Conservation (phyloP, 768 basidiomycete genomes). For the Mycena crocata region DNA sequence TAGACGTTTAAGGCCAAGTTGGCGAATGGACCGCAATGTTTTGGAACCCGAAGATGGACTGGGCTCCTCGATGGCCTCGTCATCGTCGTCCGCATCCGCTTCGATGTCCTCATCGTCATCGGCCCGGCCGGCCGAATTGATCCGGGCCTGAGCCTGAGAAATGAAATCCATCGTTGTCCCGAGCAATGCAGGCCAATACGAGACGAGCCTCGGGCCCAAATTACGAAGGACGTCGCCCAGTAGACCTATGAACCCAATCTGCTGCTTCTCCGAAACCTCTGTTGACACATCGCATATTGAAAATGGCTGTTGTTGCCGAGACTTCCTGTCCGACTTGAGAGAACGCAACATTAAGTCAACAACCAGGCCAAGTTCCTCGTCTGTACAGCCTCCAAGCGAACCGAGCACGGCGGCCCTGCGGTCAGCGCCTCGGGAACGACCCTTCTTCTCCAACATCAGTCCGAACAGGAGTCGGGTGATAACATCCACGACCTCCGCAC, state of each 20-base stretch:
- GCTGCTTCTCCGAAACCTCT: conserved; percentile 68
- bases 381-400: conserved; percentile 73
- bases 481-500: conserved; percentile 75
- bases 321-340: conserved; percentile 54
- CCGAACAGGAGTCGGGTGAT: conserved; percentile 87
- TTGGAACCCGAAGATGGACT: conserved; percentile 47
- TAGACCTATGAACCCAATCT: conserved; percentile 86
- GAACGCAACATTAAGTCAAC: conserved; percentile 91
- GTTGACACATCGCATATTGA: conserved; percentile 38
- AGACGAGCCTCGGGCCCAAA: conserved; percentile 77
- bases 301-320: conserved; percentile 43
- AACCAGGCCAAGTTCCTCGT: conserved; percentile 80
- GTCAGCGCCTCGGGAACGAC: conserved; percentile 73
- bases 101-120: conserved; percentile 49
- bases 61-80: conserved; percentile 49
- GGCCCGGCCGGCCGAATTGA: conserved; percentile 53
- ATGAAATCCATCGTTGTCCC: conserved; percentile 74
- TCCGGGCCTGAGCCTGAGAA: conserved; percentile 69
- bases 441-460: conserved; percentile 83
- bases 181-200: conserved; percentile 82
- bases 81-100: conserved; percentile 48
- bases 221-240: conserved; percentile 87
- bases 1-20: conserved; percentile 86
- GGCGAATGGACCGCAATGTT: conserved; percentile 74
- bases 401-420: conserved; percentile 81